Evolutionary conservation across 1,139 yeast species (phyloP).

Genomic region (Blastobotrys persicus): DNA sequence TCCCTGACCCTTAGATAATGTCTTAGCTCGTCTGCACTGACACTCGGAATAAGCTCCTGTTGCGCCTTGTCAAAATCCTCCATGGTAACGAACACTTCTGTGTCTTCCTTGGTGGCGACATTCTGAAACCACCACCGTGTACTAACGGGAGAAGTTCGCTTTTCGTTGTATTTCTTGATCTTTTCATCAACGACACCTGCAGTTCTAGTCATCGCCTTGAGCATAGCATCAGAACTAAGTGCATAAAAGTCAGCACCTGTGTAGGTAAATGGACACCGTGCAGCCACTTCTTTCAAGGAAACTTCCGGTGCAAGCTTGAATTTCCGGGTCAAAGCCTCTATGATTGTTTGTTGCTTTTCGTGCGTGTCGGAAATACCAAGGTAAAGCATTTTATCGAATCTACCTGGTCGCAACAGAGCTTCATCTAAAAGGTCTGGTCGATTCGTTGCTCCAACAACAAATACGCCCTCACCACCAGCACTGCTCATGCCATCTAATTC

Average conservation of each 20-base stretch:
- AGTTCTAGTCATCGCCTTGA: slow-evolving; percentile 89
- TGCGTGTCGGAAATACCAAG: slow-evolving; percentile 90
- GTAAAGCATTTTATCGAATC: slow-evolving; percentile 93
- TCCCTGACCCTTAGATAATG: slow-evolving; percentile 78
- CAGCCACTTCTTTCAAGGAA: slow-evolving; percentile 59
- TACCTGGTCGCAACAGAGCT: slow-evolving; percentile 89
- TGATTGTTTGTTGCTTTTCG: slow-evolving; percentile 80
- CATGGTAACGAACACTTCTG: slow-evolving; percentile 62
- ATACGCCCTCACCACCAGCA: slow-evolving; percentile 84
- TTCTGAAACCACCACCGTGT: slow-evolving; percentile 93
- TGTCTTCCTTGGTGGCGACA: slow-evolving; percentile 65
- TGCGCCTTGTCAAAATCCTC: slow-evolving; percentile 77
- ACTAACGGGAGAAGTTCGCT: slow-evolving; percentile 43
- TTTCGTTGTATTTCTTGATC: slow-evolving; percentile 54
- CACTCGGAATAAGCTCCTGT: slow-evolving; percentile 72
- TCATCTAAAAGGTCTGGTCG: slow-evolving; percentile 93
- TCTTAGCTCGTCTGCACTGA: slow-evolving; percentile 78
- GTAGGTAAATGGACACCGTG: slow-evolving; percentile 76
- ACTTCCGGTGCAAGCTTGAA: slow-evolving; percentile 61
- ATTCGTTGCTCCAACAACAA: slow-evolving; percentile 96
- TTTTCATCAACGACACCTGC: slow-evolving; percentile 74
- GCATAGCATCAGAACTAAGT: slow-evolving; percentile 88
- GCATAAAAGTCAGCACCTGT: slow-evolving; percentile 99
- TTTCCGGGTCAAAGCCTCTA: slow-evolving; percentile 86
- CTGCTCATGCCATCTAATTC: slow-evolving; percentile 96